phyloP scores from a whole-genome alignment of 2,329 filamentous ascomycete genomes.

The Byssoonygena ceratinophila region DNA sequence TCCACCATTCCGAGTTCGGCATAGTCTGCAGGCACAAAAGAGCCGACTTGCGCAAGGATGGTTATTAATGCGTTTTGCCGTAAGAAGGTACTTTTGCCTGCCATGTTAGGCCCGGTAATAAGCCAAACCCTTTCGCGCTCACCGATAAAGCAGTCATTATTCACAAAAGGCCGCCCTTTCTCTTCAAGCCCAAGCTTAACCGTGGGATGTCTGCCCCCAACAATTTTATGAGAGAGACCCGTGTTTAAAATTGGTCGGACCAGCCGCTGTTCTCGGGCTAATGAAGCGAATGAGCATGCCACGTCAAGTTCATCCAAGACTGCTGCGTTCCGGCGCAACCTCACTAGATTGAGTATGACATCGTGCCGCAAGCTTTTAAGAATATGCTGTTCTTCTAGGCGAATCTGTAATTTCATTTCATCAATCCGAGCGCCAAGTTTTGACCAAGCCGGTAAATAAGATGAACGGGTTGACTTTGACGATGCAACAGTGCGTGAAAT shows the following conservation, averaged over 20 bases:
- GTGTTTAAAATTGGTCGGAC: constrained; percentile 62
- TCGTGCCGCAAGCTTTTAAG: constrained; percentile 62
- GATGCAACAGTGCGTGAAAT: constrained; percentile 56
- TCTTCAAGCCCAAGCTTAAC: constrained; percentile 73
- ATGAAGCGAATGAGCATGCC: constrained; percentile 67
- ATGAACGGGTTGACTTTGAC: constrained; percentile 73
- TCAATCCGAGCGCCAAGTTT: constrained; percentile 68
- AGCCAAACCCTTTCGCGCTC: constrained; percentile 59
- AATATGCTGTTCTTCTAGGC: constrained; percentile 71
- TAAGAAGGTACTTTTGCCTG: constrained; percentile 89
- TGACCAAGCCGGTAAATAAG: constrained; percentile 78
- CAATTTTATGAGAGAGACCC: constrained; percentile 57
- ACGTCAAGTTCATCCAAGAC: constrained; percentile 92
- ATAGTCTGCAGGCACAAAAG: constrained; percentile 79
- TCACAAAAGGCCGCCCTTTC: constrained; percentile 69
- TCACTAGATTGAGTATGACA: constrained; percentile 72
- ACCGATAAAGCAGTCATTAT: constrained; percentile 79
- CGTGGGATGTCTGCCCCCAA: constrained; percentile 82
- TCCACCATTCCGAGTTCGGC: constrained; percentile 88
- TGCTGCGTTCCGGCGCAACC: constrained; percentile 76
- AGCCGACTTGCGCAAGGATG: constrained; percentile 83
- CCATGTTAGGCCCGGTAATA: constrained; percentile 89
- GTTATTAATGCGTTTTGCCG: constrained; percentile 92
- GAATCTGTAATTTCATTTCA: constrained; percentile 64
- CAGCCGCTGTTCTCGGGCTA: constrained; percentile 65